These are phyloP conservation scores for Oryza brachyantha DNA, from an alignment of 176 grass and related monocot species.

Conservation along the genomic window DNA sequence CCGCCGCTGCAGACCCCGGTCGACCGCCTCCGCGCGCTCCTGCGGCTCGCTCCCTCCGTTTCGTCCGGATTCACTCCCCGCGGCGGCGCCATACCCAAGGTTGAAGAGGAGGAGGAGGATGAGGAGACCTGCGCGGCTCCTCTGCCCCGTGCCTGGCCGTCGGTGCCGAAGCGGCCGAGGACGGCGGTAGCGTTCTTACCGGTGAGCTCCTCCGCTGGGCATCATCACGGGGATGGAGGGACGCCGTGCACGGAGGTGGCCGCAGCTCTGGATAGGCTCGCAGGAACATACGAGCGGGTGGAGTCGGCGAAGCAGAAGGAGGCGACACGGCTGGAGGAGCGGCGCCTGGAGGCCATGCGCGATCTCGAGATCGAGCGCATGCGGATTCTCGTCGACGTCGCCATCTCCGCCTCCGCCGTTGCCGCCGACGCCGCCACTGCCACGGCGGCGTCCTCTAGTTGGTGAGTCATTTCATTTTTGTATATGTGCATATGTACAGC, in stretches of 20 bases:
- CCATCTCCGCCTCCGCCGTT: slow-evolving; percentile 23
- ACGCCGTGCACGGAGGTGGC: slow-evolving; percentile 34
- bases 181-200: slow-evolving; percentile 39
- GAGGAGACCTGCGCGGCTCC: background rate
- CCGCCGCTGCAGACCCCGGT: background rate
- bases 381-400: slow-evolving; percentile 50
- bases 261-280: slow-evolving; percentile 42
- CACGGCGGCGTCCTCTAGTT: slow-evolving; percentile 30
- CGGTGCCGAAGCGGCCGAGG: slow-evolving; percentile 55
- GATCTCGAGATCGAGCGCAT: slow-evolving; percentile 59
- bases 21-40: slow-evolving; percentile 39
- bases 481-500: background rate
- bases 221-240: slow-evolving; percentile 4
- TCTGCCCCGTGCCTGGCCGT: slow-evolving; percentile 42
- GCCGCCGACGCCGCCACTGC: background rate
- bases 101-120: background rate
- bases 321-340: slow-evolving; percentile 49
- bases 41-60: slow-evolving; percentile 27
- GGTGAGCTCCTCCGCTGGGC: slow-evolving; percentile 11
- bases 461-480: slow-evolving; percentile 15
- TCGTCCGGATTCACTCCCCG: background rate
- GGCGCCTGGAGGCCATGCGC: slow-evolving; percentile 46
- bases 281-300: slow-evolving; percentile 48
- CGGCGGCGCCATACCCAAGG: background rate
- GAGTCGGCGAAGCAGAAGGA: slow-evolving; percentile 51